Evolutionary conservation across 768 basidiomycete genomes (phyloP).

Genomic region (Omphalotus guepiniiformis): DNA sequence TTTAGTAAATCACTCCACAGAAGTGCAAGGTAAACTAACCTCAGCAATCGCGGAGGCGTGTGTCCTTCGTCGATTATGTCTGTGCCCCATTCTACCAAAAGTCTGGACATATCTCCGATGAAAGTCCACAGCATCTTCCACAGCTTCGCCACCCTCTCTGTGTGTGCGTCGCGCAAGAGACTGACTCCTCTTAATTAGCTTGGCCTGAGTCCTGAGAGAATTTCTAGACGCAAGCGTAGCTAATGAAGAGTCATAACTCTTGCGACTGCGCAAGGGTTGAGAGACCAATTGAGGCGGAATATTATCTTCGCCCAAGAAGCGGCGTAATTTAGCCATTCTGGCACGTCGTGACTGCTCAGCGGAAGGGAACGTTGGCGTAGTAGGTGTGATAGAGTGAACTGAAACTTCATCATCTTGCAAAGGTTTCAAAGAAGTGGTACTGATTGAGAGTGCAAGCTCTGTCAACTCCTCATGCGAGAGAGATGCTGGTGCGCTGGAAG

Average conservation of each 20-base stretch:
- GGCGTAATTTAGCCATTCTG: constrained; percentile 32
- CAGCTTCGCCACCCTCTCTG: not conserved
- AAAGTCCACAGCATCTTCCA: constrained; percentile 12
- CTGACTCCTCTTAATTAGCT: constrained; percentile 8
- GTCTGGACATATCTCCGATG: constrained; percentile 18
- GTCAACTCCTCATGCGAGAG: too few relatives aligned
- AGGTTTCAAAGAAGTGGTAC: too few relatives aligned
- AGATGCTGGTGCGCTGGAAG: too few relatives aligned
- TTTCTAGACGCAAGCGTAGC: not conserved
- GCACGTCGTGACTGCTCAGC: constrained; percentile 24
- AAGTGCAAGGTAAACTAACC: too few relatives aligned
- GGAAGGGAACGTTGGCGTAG: not conserved
- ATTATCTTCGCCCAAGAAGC: constrained; percentile 31
- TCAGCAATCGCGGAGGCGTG: not conserved
- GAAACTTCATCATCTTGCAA: not conserved
- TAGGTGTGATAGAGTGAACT: not conserved
- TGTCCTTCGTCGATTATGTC: not conserved
- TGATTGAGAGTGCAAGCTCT: too few relatives aligned
- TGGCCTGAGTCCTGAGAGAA: not conserved
- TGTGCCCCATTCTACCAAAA: constrained; percentile 14
- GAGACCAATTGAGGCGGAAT: constrained; percentile 26
- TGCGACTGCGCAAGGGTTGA: not conserved
- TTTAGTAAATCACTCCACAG: too few relatives aligned
- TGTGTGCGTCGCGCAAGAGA: constrained; percentile 3
- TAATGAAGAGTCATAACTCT: constrained; percentile 9